Conservation (phyloP, 305 asterid species). For the Galium porrigens region DNA sequence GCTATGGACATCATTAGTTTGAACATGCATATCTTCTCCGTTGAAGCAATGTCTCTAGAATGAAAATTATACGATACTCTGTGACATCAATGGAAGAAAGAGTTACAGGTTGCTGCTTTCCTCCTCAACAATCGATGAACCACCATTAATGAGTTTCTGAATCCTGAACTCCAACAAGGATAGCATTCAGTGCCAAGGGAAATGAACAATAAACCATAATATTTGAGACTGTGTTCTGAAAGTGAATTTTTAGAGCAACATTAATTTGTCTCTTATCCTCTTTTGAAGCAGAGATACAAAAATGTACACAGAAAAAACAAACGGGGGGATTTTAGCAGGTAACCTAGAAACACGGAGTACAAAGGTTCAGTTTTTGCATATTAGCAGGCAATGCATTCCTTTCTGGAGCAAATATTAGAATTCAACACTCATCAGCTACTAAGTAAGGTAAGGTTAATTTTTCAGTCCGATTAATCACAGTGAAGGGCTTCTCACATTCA, state of each 20-base stretch:
- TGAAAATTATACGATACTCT: not conserved
- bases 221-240: not conserved
- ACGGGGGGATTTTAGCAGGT: not conserved
- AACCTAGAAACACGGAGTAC: not conserved
- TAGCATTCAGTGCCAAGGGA: not conserved
- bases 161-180: not conserved
- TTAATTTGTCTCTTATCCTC: not conserved
- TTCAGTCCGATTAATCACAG: not conserved
- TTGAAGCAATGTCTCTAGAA: slow-evolving; percentile 8
- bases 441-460: not conserved
- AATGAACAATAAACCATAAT: not conserved
- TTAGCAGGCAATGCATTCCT: not conserved
- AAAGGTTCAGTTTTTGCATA: not conserved
- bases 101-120: not conserved
- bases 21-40: slow-evolving; percentile 36
- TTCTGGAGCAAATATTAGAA: not conserved
- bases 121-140: not conserved
- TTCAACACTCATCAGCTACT: not conserved
- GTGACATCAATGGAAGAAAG: not conserved
- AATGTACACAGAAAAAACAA: not conserved
- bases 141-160: not conserved
- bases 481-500: not conserved
- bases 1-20: slow-evolving; percentile 21
- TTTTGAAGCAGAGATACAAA: not conserved
- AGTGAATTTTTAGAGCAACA: not conserved